Base-by-base conservation (phyloP, 768 basidiomycete genomes). In the Suillus clintonianus region DNA sequence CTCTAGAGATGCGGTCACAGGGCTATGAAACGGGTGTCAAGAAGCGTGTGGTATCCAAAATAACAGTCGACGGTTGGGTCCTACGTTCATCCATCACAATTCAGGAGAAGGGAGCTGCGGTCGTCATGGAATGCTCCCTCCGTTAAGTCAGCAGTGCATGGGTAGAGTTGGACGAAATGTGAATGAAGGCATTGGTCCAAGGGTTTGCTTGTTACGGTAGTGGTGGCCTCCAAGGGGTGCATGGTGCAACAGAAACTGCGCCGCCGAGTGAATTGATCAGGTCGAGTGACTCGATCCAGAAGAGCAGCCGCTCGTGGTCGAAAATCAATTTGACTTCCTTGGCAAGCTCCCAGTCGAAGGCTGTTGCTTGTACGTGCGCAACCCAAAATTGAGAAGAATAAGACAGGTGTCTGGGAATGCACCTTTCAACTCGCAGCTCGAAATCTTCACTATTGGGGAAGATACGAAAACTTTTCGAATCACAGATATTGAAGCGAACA, bases 401-500 rank as follows among this genome's bases (percentile, higher is more conserved):
- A 41, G 53, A 59, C 7, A 67, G 57, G 47, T 56, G 39, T 24
- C 15, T 1, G 6, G 63, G 34, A 15, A 64, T 64, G 41, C 47
- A 56, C 13, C 7, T 34, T 22, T 59, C 36, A 6, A 27, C 27
- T 27, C 27, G 27, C 27, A 27, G 27, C 27, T 4, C 27, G 27
- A n/a, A 19, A 19, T 76, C 60, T 19, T 78, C 70, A 15, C 54
- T 43, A 62, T 80, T 77, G 10, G 42, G 65, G 11, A 69, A 69
- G 34, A 58, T 73, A 71, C 4, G 78, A 79, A 11, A 68, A 72
- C 43, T 69, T 64, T 69, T 64, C 11, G 79, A 59, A 5, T 73
- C 42, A 63, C 72, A 76, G 30, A 80, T 77, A 61, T 80, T 78
- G 69, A 80, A 80, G 51, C 65, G 62, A 13, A 80, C 69, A 14